These are phyloP conservation scores for Trichosporon sp. DNA, from an alignment of 1,284 basidiomycete species.

Conservation along the genomic window DNA sequence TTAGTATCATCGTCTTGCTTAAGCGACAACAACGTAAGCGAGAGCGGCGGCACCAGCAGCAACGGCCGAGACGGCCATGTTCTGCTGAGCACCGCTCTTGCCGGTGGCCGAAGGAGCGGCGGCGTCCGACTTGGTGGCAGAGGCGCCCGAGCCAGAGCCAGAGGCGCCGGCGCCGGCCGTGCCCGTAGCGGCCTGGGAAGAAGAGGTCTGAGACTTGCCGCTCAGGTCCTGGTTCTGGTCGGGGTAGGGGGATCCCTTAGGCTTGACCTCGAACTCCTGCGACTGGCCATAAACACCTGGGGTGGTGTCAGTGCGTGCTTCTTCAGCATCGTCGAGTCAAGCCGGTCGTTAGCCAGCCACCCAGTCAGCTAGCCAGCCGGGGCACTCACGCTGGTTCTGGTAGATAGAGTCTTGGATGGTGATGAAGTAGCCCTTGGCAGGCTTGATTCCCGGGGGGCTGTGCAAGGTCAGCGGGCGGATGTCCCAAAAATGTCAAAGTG, in stretches of 20 bases:
- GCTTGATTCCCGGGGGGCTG: background rate
- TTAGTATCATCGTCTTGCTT: background rate
- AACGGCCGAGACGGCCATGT: background rate
- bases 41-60: background rate
- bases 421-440: background rate
- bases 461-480: background rate
- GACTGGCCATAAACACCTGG: background rate
- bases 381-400: background rate
- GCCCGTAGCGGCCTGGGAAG: background rate
- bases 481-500: background rate
- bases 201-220: background rate
- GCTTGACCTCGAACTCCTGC: slow-evolving; percentile 1
- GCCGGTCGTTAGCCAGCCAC: too few species aligned
- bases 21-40: background rate
- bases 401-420: background rate
- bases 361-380: background rate
- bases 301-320: background rate
- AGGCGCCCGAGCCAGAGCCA: background rate
- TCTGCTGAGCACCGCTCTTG: background rate
- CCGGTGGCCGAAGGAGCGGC: background rate
- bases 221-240: slow-evolving; percentile 2
- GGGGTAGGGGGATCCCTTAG: background rate
- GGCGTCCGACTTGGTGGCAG: background rate
- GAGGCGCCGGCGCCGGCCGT: too few species aligned
- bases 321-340: background rate